These are phyloP conservation scores for Spathaspora boniae DNA, from an alignment of 805 yeast genomes.

Conservation along the genomic window DNA sequence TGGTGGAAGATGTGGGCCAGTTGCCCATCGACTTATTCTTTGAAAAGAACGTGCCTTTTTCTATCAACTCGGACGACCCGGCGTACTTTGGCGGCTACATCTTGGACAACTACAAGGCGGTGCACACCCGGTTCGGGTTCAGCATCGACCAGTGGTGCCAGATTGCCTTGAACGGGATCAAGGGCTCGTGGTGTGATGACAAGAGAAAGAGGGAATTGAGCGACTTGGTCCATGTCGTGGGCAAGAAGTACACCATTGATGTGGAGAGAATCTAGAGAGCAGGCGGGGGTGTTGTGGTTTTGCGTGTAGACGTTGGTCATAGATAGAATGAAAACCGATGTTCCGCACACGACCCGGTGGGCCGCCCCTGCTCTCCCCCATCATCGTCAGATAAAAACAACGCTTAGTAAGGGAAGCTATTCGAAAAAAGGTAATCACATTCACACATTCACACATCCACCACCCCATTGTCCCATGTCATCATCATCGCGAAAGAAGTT, in stretches of 20 bases:
- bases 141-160: slow-evolving; percentile 53
- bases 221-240: slow-evolving; percentile 41
- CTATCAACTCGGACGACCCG: slow-evolving; percentile 51
- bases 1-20: slow-evolving; percentile 62
- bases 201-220: slow-evolving; percentile 50
- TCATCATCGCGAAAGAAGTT: slow-evolving; percentile 38
- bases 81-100: slow-evolving; percentile 84
- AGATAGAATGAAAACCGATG: no score
- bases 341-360: no score
- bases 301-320: no score
- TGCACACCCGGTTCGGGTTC: slow-evolving; percentile 60
- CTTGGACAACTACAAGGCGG: slow-evolving; percentile 67
- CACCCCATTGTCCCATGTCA: slow-evolving; percentile 22
- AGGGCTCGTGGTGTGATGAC: slow-evolving; percentile 71
- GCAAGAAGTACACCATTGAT: slow-evolving; percentile 28
- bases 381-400: no score
- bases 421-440: not conserved
- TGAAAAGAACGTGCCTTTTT: slow-evolving; percentile 63
- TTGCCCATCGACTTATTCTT: slow-evolving; percentile 63
- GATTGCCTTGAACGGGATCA: slow-evolving; percentile 63
- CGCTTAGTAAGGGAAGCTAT: no score
- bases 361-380: no score
- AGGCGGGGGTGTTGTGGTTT: no score
- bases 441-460: slow-evolving; percentile 1
- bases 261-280: no score